These are phyloP conservation scores for Nitzschia palea DNA, from an alignment of 108 stramenopile genomes.

Conservation along the genomic window DNA sequence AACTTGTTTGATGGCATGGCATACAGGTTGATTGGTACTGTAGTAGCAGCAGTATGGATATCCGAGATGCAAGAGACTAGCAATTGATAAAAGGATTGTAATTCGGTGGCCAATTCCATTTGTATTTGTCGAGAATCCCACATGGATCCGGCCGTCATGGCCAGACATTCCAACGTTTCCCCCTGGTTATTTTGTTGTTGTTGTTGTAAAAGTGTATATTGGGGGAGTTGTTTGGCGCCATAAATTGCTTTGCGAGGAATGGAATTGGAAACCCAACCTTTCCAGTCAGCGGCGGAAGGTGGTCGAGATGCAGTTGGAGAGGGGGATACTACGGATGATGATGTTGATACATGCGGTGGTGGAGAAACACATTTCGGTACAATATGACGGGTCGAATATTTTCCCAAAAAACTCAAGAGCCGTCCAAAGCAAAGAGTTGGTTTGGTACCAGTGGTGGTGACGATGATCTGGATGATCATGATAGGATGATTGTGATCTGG, in stretches of 20 bases:
- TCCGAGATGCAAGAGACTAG: no score
- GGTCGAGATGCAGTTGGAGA: background rate
- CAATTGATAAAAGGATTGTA: slow-evolving; percentile 1
- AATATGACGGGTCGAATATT: no score
- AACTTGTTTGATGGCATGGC: slow-evolving; percentile 3
- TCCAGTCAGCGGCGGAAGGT: slow-evolving; percentile 25
- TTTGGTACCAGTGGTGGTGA: background rate
- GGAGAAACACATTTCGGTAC: no score
- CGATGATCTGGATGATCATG: no score
- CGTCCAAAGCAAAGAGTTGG: no score
- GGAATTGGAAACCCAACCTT: background rate
- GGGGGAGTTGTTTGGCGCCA: slow-evolving; percentile 28
- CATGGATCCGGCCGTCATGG: slow-evolving; percentile 8
- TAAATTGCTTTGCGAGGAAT: slow-evolving; percentile 25
- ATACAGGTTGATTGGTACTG: background rate
- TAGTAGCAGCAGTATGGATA: no score
- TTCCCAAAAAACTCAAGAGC: no score
- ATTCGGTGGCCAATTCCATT: slow-evolving; percentile 11
- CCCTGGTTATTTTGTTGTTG: background rate
- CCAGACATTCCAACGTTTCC: slow-evolving; percentile 15
- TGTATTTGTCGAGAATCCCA: slow-evolving; percentile 27
- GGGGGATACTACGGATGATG: background rate
- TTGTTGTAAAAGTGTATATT: background rate
- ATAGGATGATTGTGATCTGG: no score
- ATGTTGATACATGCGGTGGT: background rate